Evolutionary conservation across 2,329 filamentous ascomycete species (phyloP).

Genomic region (Fusarium hainanense): DNA sequence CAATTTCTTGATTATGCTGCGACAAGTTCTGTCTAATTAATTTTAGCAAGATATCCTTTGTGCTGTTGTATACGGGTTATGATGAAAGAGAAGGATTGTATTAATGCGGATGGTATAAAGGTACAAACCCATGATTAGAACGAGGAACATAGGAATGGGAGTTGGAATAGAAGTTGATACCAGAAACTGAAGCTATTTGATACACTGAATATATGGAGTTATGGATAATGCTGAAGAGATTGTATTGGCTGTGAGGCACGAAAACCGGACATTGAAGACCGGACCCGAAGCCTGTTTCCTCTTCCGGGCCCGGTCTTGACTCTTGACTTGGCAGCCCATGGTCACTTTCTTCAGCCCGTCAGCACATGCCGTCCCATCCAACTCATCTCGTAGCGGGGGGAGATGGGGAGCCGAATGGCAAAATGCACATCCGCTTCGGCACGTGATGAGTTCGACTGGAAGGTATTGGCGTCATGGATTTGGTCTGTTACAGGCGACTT

Average conservation of each 20-base stretch:
- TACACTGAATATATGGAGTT: neutral
- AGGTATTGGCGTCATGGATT: slow-evolving; percentile 40
- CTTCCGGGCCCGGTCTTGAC: slow-evolving; percentile 24
- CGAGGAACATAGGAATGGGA: neutral
- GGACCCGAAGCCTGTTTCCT: slow-evolving; percentile 12
- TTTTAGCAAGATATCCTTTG: slow-evolving; percentile 27
- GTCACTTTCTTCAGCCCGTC: slow-evolving; percentile 7
- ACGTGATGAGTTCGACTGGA: slow-evolving; percentile 36
- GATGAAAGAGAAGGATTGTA: slow-evolving; percentile 8
- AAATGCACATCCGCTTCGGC: slow-evolving; percentile 39
- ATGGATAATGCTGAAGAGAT: neutral
- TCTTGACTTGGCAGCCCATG: neutral
- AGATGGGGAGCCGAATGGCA: slow-evolving; percentile 35
- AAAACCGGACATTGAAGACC: slow-evolving; percentile 38
- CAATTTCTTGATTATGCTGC: slow-evolving; percentile 83
- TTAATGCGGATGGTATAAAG: slow-evolving; percentile 11
- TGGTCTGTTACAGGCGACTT: slow-evolving; percentile 22
- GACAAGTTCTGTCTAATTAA: slow-evolving; percentile 81
- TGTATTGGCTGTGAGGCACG: neutral
- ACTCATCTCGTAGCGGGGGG: slow-evolving; percentile 27
- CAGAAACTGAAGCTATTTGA: neutral
- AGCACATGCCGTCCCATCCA: slow-evolving; percentile 39
- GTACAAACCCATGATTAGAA: slow-evolving; percentile 4
- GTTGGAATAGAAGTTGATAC: slow-evolving; percentile 5
- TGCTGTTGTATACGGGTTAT: slow-evolving; percentile 8